Evolutionary conservation across 2,329 filamentous ascomycete genomes (phyloP).

Genomic region (Colletotrichum paranaense): DNA sequence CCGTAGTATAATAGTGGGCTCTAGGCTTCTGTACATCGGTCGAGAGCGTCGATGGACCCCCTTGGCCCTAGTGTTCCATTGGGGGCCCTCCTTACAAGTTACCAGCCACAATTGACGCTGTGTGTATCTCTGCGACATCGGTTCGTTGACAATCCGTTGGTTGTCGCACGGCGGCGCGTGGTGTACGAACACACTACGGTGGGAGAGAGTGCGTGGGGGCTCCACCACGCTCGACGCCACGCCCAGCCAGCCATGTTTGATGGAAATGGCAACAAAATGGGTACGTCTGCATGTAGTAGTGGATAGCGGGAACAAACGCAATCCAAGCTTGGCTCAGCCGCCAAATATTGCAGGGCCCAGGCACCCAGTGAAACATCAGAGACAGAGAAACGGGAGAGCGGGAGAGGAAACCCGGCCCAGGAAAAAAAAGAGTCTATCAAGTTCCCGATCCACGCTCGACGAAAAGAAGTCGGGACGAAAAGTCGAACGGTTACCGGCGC

Average conservation of each 20-base stretch:
- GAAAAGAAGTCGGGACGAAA: constrained; percentile 33
- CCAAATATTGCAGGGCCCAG: neutral
- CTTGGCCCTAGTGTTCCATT: neutral
- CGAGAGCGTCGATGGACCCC: neutral
- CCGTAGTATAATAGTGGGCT: constrained; percentile 13
- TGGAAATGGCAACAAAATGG: neutral
- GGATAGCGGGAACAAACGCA: neutral
- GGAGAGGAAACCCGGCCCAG: constrained; percentile 5
- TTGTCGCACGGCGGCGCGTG: neutral
- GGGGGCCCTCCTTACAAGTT: neutral
- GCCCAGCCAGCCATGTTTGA: constrained; percentile 9
- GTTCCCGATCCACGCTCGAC: constrained; percentile 22
- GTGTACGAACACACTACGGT: too few relatives aligned
- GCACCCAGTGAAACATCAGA: neutral
- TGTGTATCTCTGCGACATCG: neutral
- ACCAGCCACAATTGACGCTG: neutral
- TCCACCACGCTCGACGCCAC: constrained; percentile 3
- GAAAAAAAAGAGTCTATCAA: neutral
- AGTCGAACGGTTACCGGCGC: constrained; percentile 1
- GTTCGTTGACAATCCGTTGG: neutral
- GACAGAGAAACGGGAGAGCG: neutral
- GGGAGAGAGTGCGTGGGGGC: constrained; percentile 21
- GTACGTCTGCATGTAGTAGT: neutral
- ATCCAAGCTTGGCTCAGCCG: neutral
- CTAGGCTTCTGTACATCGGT: neutral